Evolutionary conservation across 768 basidiomycete species (phyloP).

Genomic region (Coprinopsis sp.): DNA sequence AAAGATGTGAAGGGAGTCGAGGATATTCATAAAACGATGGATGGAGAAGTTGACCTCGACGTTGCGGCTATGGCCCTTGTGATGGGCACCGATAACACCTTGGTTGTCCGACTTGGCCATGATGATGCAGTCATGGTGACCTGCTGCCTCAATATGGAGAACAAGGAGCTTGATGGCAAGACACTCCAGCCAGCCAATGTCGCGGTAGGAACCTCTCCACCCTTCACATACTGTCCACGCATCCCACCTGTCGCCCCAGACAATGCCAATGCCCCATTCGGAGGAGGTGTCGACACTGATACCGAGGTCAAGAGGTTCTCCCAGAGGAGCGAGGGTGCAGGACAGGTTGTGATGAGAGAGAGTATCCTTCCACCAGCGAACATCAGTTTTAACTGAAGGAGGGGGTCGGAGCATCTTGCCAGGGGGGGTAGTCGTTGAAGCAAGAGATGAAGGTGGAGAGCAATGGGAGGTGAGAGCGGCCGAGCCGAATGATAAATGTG

Average conservation of each 20-base stretch:
- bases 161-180: constrained; percentile 20
- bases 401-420: constrained; percentile 15
- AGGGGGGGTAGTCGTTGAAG: constrained; percentile 16
- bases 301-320: constrained; percentile 8
- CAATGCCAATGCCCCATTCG: constrained; percentile 34
- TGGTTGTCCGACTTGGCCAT: constrained; percentile 30
- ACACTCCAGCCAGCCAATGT: constrained; percentile 25
- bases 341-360: background rate
- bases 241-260: constrained; percentile 23
- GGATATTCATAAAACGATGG: constrained; percentile 9
- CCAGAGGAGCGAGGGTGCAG: constrained; percentile 7
- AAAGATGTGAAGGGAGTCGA: constrained; percentile 1
- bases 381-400: constrained; percentile 16
- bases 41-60: constrained; percentile 25
- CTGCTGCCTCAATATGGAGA: background rate
- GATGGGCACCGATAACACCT: constrained; percentile 28
- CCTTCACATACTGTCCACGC: constrained; percentile 17
- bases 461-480: constrained; percentile 25
- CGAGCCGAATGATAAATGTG: constrained; percentile 24
- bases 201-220: constrained; percentile 13
- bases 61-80: constrained; percentile 27
- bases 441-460: constrained; percentile 23
- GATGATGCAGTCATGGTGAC: constrained; percentile 18
- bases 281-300: constrained; percentile 36
- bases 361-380: constrained; percentile 29